Conservation (phyloP, 2,329 filamentous ascomycete genomes). For the Epichloe bromicola region DNA sequence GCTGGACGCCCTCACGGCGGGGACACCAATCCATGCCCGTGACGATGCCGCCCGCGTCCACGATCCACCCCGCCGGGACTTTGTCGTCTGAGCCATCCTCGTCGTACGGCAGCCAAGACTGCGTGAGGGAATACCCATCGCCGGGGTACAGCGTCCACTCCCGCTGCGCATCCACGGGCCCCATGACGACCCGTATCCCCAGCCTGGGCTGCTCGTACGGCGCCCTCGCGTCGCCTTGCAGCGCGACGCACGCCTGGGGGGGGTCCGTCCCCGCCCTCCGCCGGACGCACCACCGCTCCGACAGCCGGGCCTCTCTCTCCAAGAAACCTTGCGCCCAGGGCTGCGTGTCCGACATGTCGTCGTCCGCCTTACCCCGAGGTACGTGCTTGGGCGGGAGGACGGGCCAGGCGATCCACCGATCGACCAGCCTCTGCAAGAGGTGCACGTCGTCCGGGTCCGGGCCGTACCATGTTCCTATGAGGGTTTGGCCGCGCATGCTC, state of each 20-base stretch:
- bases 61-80: conserved; percentile 33
- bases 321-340: conserved; percentile 27
- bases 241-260: conserved; percentile 4
- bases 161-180: conserved; percentile 17
- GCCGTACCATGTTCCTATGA: conserved; percentile 30
- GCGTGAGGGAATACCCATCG: conserved; percentile 13
- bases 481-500: conserved; percentile 18
- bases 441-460: conserved; percentile 22
- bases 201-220: conserved; percentile 16
- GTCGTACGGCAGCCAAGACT: conserved; percentile 18
- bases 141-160: conserved; percentile 18
- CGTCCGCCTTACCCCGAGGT: conserved; percentile 11
- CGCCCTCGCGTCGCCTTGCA: conserved; percentile 13
- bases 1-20: conserved; percentile 24
- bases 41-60: conserved; percentile 41
- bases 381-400: conserved; percentile 26
- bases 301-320: conserved; percentile 20
- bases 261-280: conserved; percentile 9
- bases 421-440: conserved; percentile 24
- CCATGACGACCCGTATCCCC: conserved; percentile 21
- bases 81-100: conserved; percentile 13
- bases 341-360: conserved; percentile 19
- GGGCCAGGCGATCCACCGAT: conserved; percentile 27
- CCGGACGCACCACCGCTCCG: conserved; percentile 16
- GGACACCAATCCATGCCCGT: conserved; percentile 41